phyloP scores from a whole-genome alignment of 495 filamentous ascomycete species.

The Penicillium cataractarum region DNA sequence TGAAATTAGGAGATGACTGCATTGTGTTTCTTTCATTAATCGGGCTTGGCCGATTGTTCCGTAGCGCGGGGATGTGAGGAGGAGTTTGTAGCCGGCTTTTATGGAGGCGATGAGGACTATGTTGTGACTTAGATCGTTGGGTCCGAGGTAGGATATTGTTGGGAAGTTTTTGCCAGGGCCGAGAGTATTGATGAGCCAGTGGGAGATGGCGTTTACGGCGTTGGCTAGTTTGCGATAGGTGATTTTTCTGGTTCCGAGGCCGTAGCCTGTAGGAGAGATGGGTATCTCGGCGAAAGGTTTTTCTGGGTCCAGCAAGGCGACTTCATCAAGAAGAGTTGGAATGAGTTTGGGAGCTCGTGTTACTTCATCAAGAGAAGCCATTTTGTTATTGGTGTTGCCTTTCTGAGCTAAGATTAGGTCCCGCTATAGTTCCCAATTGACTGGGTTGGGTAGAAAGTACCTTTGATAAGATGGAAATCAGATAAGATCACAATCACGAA shows the following conservation, averaged over 20 bases:
- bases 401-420: too few species aligned
- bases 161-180: neutral
- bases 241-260: neutral
- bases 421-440: too few species aligned
- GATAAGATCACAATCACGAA: too few species aligned
- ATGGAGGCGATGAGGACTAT: neutral
- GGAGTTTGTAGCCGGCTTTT: neutral
- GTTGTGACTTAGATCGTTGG: neutral
- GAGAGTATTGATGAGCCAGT: neutral
- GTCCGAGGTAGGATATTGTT: neutral
- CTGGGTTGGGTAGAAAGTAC: too few species aligned
- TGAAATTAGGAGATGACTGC: neutral
- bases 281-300: neutral
- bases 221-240: neutral
- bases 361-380: neutral
- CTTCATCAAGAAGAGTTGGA: neutral
- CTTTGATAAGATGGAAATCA: too few species aligned
- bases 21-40: conserved; percentile 2
- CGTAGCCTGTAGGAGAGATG: neutral
- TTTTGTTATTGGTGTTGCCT: neutral
- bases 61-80: neutral
- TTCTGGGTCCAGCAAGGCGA: neutral
- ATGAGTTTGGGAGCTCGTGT: neutral
- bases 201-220: neutral
- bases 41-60: neutral